Evolutionary conservation across 495 filamentous ascomycete species (phyloP).

Genomic region (Penicillium chermesinum): DNA sequence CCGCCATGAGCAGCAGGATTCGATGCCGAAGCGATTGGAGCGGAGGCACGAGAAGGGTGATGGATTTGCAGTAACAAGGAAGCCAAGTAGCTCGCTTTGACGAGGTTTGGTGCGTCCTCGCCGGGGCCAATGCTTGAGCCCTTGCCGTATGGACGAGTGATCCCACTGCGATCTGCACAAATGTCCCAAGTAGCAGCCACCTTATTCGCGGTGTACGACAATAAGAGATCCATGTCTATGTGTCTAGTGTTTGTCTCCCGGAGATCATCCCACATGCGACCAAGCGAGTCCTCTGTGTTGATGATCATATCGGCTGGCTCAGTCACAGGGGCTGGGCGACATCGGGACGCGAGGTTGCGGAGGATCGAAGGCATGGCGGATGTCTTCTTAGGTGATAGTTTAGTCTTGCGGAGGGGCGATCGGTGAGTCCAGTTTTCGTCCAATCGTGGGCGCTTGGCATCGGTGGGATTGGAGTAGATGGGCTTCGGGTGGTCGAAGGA

Average conservation of each 20-base stretch:
- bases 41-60: conserved; percentile 50
- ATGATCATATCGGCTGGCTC: conserved; percentile 45
- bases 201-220: conserved; percentile 50
- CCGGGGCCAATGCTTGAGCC: conserved; percentile 57
- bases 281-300: conserved; percentile 39
- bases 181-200: conserved; percentile 56
- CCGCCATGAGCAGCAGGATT: conserved; percentile 19
- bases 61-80: conserved; percentile 68
- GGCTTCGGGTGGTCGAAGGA: conserved; percentile 17
- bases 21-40: conserved; percentile 23
- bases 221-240: conserved; percentile 47
- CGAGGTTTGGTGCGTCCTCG: conserved; percentile 50
- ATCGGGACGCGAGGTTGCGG: conserved; percentile 35
- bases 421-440: conserved; percentile 38
- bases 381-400: conserved; percentile 42
- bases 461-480: conserved; percentile 39
- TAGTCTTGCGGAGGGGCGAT: conserved; percentile 35
- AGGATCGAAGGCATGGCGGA: conserved; percentile 47
- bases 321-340: conserved; percentile 26
- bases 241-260: conserved; percentile 48
- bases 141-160: conserved; percentile 46
- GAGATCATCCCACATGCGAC: conserved; percentile 51
- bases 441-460: conserved; percentile 43
- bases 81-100: conserved; percentile 69
- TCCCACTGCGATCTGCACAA: conserved; percentile 37